Base-by-base conservation (phyloP, 2,329 filamentous ascomycete species). In the Aspergillus pseudonomiae region DNA sequence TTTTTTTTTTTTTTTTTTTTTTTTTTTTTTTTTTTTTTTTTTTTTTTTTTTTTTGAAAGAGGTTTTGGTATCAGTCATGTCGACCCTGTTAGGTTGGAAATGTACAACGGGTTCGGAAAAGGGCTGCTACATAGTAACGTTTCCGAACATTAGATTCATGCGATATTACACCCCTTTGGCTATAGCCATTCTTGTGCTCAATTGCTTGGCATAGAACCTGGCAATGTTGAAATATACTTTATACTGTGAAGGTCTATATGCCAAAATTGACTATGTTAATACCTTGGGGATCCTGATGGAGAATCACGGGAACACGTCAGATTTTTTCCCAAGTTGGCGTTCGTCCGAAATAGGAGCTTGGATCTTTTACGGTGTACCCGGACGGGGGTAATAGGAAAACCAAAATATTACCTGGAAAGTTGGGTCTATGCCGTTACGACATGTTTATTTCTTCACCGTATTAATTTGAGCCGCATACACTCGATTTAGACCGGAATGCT, bases 231-330 rank as follows among this genome's bases (percentile, higher is more conserved):
- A 19, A n/a, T 41, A 10, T 41, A 41, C 6, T 41, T 41, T 16
- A 7, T 7, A n/a, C 39, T 41, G 36, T 9, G 36, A 41, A 14
- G 34, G 16, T 41, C 36, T 41, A 16, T 41, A 41, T 16, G 14
- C 39, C 7, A 41, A 16, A 41, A 41, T 41, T 19, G 19, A 19
- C 39, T 19, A 41, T 16, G 12, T 46, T 5, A 9, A 12, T 26
- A 48, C 21, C 21, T 48, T 53, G 39, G 39, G 56, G 53, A 59
- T 16, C 19, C 19, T 52, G 48, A 41, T 48, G 41, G 58, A 30
- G 32, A 50, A 61, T 61, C 59, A 63, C 62, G 54, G 54, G 62
- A 57, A 56, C 58, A 57, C 58, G 59, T 61, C 62, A 63, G 62
- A 63, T 45, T 61, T 61, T 63, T 30, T 45, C n/a, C 28, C 21